Evolutionary conservation across 2,329 filamentous ascomycete genomes (phyloP), one percentile per base, ranked within the genome.

Genomic region (Claviceps fusiformis): DNA sequence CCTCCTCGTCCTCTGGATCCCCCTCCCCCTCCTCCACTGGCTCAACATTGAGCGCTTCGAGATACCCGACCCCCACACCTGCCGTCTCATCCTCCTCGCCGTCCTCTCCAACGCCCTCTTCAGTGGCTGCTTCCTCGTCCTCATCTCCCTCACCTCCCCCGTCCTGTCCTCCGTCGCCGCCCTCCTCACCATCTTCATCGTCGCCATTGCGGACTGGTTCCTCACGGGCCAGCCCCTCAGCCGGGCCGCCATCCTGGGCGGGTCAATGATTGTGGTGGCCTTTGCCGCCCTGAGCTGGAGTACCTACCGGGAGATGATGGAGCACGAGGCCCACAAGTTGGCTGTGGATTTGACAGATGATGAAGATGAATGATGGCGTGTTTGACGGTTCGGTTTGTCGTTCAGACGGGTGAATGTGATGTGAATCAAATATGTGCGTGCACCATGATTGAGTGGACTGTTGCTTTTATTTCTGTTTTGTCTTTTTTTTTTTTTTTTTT

Each of bases 151-250:
- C 33, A 98, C 93, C 0, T 92, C 86, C 19, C 93, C 93, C 0
- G 93, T 98, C 3, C 76, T 98, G 5, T 92, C 86, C 56, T 95
- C 87, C 19, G 93, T 98, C 11, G 93, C 93, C 0, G 89, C 92
- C 2, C 80, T 98, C 35, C 76, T 98, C 50, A 98, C 93, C 27
- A 98, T 98, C 61, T 97, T 98, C 76, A 82, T 97, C 58, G 93
- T 98, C 7, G 93, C 92, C 0, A 75, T 97, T 35, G 88, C 88
- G 55, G 93, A 98, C 70, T 95, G 93, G 83, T 67, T 91, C 55
- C 75, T 91, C 47, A 95, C 89, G 0, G 89, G 92, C 52, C 78
- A 86, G 62, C 81, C 86, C 0, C 75, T 95, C 24, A 87, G 84
- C 53, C 72, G 77, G 4, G 87, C 90, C 0, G 87, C 92, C 3